phyloP scores from a whole-genome alignment of 2,329 filamentous ascomycete species.

The Phoma sp. region DNA sequence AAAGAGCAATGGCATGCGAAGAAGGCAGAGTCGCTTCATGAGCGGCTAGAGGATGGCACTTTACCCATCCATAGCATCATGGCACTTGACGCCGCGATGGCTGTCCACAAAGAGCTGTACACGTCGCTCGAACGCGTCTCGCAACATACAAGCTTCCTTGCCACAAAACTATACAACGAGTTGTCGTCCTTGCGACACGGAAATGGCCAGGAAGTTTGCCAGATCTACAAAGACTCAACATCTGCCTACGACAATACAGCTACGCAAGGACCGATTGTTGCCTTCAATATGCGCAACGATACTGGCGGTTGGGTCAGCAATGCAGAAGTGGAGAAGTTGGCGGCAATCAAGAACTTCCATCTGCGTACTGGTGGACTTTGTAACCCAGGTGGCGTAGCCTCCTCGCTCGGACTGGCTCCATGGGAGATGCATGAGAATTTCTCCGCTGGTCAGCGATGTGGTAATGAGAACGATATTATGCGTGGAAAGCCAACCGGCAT shows the following conservation, averaged over 20 bases:
- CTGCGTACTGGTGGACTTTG: slow-evolving; percentile 88
- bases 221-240: slow-evolving; percentile 64
- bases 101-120: slow-evolving; percentile 73
- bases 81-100: slow-evolving; percentile 77
- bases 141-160: slow-evolving; percentile 73
- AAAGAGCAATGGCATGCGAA: slow-evolving; percentile 83
- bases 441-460: slow-evolving; percentile 83
- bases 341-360: slow-evolving; percentile 79
- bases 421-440: slow-evolving; percentile 88
- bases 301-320: slow-evolving; percentile 79
- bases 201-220: slow-evolving; percentile 72
- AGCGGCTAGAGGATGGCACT: slow-evolving; percentile 88
- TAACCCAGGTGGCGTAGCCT: slow-evolving; percentile 86
- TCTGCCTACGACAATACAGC: slow-evolving; percentile 54
- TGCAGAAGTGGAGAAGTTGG: slow-evolving; percentile 86
- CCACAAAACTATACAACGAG: slow-evolving; percentile 64
- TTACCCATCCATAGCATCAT: slow-evolving; percentile 90
- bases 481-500: slow-evolving; percentile 87
- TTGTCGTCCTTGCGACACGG: slow-evolving; percentile 70
- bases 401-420: slow-evolving; percentile 73
- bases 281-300: slow-evolving; percentile 80
- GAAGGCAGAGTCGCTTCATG: slow-evolving; percentile 76
- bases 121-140: slow-evolving; percentile 74
- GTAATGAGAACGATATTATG: slow-evolving; percentile 80
- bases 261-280: slow-evolving; percentile 75